Evolutionary conservation across 2,329 filamentous ascomycete species (phyloP).

Genomic region (Tothia fuscella): DNA sequence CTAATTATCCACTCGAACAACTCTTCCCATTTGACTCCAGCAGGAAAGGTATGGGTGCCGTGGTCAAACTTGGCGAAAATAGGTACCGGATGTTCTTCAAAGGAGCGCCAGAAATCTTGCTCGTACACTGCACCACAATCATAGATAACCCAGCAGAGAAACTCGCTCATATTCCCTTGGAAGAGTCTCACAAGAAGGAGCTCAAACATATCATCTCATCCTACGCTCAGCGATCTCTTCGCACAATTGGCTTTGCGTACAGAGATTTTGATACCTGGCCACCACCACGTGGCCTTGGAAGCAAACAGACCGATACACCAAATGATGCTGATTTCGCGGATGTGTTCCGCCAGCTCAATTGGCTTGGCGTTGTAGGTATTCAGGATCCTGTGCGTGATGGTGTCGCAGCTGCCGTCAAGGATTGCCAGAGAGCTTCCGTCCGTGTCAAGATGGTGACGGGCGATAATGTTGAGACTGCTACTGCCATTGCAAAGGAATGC

Average conservation of each 20-base stretch:
- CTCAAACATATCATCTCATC: slow-evolving; percentile 58
- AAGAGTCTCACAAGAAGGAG: slow-evolving; percentile 42
- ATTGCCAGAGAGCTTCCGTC: slow-evolving; percentile 66
- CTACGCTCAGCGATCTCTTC: slow-evolving; percentile 68
- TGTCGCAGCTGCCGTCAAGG: slow-evolving; percentile 59
- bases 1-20: slow-evolving; percentile 47
- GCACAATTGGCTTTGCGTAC: slow-evolving; percentile 75
- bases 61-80: slow-evolving; percentile 43
- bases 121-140: slow-evolving; percentile 37
- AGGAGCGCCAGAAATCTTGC: slow-evolving; percentile 40
- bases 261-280: slow-evolving; percentile 78
- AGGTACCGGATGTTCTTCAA: slow-evolving; percentile 46
- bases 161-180: slow-evolving; percentile 40
- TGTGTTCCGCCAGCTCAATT: slow-evolving; percentile 60
- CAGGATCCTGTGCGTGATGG: slow-evolving; percentile 68
- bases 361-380: slow-evolving; percentile 65
- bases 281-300: slow-evolving; percentile 45
- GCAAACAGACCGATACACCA: slow-evolving; percentile 47
- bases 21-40: slow-evolving; percentile 50
- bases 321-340: slow-evolving; percentile 54
- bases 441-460: slow-evolving; percentile 78
- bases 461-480: slow-evolving; percentile 68
- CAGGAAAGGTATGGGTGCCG: slow-evolving; percentile 58
- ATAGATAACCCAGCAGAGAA: slow-evolving; percentile 49
- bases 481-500: slow-evolving; percentile 68